These are phyloP conservation scores for Pinus taeda DNA, from an alignment of 75 land plant genomes.

Conservation along the genomic window DNA sequence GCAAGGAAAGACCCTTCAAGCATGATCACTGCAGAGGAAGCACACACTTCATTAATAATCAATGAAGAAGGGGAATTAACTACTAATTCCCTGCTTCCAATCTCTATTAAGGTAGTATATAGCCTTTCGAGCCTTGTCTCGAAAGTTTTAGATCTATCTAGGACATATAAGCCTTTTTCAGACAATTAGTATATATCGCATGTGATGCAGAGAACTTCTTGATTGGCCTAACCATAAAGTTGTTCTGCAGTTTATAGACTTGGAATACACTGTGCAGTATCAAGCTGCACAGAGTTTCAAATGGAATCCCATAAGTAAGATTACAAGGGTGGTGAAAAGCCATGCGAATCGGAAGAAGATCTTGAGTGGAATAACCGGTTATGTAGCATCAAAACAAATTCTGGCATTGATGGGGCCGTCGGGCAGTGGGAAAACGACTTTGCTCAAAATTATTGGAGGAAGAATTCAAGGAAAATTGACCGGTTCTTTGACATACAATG, in stretches of 20 bases:
- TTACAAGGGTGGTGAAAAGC: background rate
- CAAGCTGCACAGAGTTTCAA: background rate
- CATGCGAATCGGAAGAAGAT: slow-evolving; percentile 38
- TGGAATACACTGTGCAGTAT: background rate
- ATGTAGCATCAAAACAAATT: slow-evolving; percentile 75
- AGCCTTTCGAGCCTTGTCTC: too few species aligned
- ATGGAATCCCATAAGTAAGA: background rate
- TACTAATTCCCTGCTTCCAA: too few species aligned
- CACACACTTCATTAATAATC: too few species aligned
- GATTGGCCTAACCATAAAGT: background rate
- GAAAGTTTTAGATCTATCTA: too few species aligned
- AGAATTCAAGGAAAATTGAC: slow-evolving; percentile 56
- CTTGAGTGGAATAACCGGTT: slow-evolving; percentile 77
- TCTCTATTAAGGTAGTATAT: too few species aligned
- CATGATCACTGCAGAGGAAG: too few species aligned
- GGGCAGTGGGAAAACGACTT: slow-evolving; percentile 92
- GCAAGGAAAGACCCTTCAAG: too few species aligned
- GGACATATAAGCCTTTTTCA: too few species aligned
- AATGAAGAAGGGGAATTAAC: too few species aligned
- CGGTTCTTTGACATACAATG: slow-evolving; percentile 79
- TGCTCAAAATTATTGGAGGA: slow-evolving; percentile 79
- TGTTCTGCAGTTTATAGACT: background rate
- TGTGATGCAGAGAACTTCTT: too few species aligned
- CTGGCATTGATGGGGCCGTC: slow-evolving; percentile 95
- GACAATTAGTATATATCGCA: too few species aligned